phyloP scores from a whole-genome alignment of 495 filamentous ascomycete genomes.

The Penicillium bovifimosum region DNA sequence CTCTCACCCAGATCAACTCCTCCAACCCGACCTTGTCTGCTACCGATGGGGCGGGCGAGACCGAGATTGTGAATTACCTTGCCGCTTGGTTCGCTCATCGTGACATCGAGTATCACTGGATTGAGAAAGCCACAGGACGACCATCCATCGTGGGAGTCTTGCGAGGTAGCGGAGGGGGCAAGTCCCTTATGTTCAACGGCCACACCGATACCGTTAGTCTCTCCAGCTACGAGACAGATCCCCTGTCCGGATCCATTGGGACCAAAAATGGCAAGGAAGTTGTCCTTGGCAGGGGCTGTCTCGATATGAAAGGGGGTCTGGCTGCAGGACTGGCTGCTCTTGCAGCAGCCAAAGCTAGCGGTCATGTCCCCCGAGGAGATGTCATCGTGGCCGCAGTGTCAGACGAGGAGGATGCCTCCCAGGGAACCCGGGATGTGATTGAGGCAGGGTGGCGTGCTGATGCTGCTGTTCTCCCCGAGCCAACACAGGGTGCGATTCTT shows the following conservation, averaged over 20 bases:
- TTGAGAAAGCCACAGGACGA: conserved; percentile 36
- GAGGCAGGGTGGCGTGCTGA: conserved; percentile 46
- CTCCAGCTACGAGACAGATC: conserved; percentile 37
- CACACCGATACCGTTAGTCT: conserved; percentile 46
- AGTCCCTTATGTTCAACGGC: conserved; percentile 46
- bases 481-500: conserved; percentile 30
- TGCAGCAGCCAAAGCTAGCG: conserved; percentile 23
- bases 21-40: conserved; percentile 39
- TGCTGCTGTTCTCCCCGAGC: conserved; percentile 39
- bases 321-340: conserved; percentile 37
- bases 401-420: conserved; percentile 44
- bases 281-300: conserved; percentile 37
- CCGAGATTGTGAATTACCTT: conserved; percentile 35
- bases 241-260: conserved; percentile 32
- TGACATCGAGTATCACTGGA: conserved; percentile 39
- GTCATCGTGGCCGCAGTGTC: conserved; percentile 45
- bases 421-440: conserved; percentile 40
- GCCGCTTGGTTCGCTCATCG: conserved; percentile 42
- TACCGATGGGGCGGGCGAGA: conserved; percentile 36
- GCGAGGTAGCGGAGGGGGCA: conserved; percentile 37
- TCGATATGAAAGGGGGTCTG: conserved; percentile 47
- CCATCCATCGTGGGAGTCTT: conserved; percentile 45
- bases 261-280: conserved; percentile 29
- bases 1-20: conserved; percentile 40
- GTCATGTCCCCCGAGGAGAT: conserved; percentile 29